Conservation (phyloP, 306 rosid genomes). For the Benincasa hispida region DNA sequence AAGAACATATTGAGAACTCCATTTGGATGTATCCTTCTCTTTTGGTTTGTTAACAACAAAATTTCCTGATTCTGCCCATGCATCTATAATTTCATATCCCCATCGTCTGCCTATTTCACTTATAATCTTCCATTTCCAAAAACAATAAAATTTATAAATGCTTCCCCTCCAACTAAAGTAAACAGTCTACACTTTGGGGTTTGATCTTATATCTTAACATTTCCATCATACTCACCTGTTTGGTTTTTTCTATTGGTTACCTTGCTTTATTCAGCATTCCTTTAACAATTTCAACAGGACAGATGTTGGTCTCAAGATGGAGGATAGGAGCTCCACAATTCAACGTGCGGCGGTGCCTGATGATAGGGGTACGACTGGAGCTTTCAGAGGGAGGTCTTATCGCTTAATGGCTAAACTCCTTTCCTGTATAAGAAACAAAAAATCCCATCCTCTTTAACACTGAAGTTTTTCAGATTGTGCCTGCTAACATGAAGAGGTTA, state of each 20-base stretch:
- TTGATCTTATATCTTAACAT: neutral
- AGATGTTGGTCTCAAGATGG: slow-evolving; percentile 61
- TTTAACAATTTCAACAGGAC: slow-evolving; percentile 57
- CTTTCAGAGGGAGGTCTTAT: slow-evolving; percentile 83
- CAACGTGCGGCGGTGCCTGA: slow-evolving; percentile 28
- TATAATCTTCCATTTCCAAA: neutral
- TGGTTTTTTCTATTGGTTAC: neutral
- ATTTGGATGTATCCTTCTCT: slow-evolving; percentile 86
- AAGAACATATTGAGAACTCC: slow-evolving; percentile 71
- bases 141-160: no score
- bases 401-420: slow-evolving; percentile 30
- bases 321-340: slow-evolving; percentile 50
- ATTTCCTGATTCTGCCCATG: neutral
- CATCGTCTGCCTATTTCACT: neutral
- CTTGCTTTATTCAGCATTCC: neutral
- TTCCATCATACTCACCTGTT: neutral
- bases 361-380: slow-evolving; percentile 36
- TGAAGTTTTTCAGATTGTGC: neutral
- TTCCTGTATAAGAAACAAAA: neutral
- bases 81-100: neutral
- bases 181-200: neutral
- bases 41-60: neutral
- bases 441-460: neutral
- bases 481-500: neutral
- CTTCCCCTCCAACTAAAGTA: no score